Conservation (phyloP, 2,329 filamentous ascomycete species). For the Pezicula radicicola region DNA sequence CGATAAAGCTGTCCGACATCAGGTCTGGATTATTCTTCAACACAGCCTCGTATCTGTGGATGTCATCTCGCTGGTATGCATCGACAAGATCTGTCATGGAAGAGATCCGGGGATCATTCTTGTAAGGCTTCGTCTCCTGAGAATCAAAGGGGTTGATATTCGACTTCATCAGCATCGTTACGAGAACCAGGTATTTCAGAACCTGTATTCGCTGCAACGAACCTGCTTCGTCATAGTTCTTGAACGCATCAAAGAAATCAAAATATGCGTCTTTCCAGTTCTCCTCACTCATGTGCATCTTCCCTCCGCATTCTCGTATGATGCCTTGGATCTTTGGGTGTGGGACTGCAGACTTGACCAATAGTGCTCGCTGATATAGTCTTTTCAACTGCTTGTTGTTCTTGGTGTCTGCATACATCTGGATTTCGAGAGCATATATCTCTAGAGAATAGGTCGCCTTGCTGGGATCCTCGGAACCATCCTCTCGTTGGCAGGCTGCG, state of each 20-base stretch:
- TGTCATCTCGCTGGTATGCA: constrained; percentile 93
- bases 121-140: constrained; percentile 98
- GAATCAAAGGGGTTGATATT: constrained; percentile 99
- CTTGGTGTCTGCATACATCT: constrained; percentile 95
- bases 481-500: constrained; percentile 79
- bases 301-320: constrained; percentile 96
- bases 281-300: constrained; percentile 99
- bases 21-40: constrained; percentile 86
- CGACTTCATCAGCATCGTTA: constrained; percentile 98
- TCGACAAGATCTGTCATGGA: constrained; percentile 98
- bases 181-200: constrained; percentile 92
- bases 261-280: constrained; percentile 97
- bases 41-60: constrained; percentile 85
- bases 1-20: constrained; percentile 89
- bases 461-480: constrained; percentile 86
- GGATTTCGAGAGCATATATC: constrained; percentile 94
- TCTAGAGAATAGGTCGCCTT: constrained; percentile 96
- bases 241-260: constrained; percentile 98
- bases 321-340: constrained; percentile 99
- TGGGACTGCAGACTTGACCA: constrained; percentile 92
- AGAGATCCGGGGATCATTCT: constrained; percentile 88
- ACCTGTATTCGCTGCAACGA: constrained; percentile 96
- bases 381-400: constrained; percentile 97
- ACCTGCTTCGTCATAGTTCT: constrained; percentile 97
- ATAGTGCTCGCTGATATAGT: constrained; percentile 86